A percentile compares a stretch with the other conserved stretches of the same genome.
phyloP scores from a whole-genome alignment of 2,329 filamentous ascomycete genomes.

The Claviceps sp. region DNA sequence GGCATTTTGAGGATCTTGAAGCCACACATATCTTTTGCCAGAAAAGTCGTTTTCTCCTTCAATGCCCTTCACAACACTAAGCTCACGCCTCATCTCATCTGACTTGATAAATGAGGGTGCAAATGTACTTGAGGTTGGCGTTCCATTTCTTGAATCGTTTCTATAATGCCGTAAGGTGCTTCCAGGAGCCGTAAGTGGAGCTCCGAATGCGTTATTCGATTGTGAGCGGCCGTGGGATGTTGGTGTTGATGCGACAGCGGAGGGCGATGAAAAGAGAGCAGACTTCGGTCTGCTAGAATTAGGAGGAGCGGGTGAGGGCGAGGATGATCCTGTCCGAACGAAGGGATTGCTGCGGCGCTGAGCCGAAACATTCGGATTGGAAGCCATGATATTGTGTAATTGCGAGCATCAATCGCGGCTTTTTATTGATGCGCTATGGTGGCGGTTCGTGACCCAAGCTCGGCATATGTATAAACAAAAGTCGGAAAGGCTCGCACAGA shows the following conservation, averaged over 20 bases:
- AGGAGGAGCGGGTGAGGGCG: conserved; percentile 47
- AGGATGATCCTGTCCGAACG: conserved; percentile 36
- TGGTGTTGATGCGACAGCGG: conserved; percentile 25
- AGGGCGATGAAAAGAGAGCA: conserved; percentile 50
- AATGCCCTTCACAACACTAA: conserved; percentile 53
- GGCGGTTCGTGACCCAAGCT: neutral
- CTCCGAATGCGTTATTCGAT: conserved; percentile 44
- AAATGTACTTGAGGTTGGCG: conserved; percentile 65
- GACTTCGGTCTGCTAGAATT: conserved; percentile 56
- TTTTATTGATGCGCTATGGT: conserved; percentile 2
- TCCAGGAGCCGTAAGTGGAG: conserved; percentile 25
- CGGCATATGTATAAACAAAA: conserved; percentile 14
- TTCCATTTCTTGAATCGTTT: conserved; percentile 50
- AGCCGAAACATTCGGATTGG: conserved; percentile 28
- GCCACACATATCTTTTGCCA: conserved; percentile 95
- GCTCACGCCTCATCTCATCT: conserved; percentile 53
- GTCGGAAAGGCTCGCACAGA: neutral
- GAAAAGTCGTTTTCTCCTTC: conserved; percentile 99
- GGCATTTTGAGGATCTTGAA: conserved; percentile 72
- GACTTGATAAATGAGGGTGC: conserved; percentile 91
- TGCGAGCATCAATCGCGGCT: conserved; percentile 10
- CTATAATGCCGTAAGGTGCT: conserved; percentile 27
- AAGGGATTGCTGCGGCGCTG: conserved; percentile 75
- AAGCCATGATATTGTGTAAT: conserved; percentile 18
- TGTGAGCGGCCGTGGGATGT: conserved; percentile 53